Evolutionary conservation across 352 stramenopile genomes (phyloP), one percentile per base, ranked within the genome.

Genomic region (Phytophthora sp.): DNA sequence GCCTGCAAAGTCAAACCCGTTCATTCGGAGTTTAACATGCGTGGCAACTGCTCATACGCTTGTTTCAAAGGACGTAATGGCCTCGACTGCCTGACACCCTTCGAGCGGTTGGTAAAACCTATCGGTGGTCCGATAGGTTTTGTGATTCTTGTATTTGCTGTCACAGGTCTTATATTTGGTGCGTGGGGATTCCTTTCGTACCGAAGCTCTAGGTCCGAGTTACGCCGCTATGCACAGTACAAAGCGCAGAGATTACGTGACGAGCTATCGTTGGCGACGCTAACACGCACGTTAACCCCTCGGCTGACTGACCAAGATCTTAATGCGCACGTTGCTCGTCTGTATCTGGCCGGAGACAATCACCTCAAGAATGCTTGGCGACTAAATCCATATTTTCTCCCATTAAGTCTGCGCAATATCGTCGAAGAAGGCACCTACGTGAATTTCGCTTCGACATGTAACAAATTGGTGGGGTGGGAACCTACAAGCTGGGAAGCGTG

Each of bases 251-350:
- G 79, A 36, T 51, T 88, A 16, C 86, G 86, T 21, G 84, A 93
- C 27, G 69, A 95, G 61, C 73, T 89, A 26, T 94, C 86, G 42
- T 56, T 94, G 7, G 67, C 76, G 20, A 93, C 82, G 16, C 55
- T 95, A 38, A 95, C 83, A 24, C 85, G 78, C 16, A 85, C 86
- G 38, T 54, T 92, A 47, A 92, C 85, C 4, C 82, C 85, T 54
- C 75, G 85, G 9, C 69, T 95, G 18, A 95, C 77, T 0, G 84
- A 94, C 46, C 88, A 93, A 54, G 86, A 95, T 55, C 70, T 95
- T 2, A 75, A 67, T 20, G 66, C 75, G n/a, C 88, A 94, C 45
- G 63, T 93, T 35, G 77, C 84, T 29, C 80, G 88, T 2, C 56
- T 95, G 30, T 93, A 93, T 69, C 81, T 95, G 36, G 60, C 71